Evolutionary conservation across 495 filamentous ascomycete genomes (phyloP).

Genomic region (Trichoderma asperelloides): DNA sequence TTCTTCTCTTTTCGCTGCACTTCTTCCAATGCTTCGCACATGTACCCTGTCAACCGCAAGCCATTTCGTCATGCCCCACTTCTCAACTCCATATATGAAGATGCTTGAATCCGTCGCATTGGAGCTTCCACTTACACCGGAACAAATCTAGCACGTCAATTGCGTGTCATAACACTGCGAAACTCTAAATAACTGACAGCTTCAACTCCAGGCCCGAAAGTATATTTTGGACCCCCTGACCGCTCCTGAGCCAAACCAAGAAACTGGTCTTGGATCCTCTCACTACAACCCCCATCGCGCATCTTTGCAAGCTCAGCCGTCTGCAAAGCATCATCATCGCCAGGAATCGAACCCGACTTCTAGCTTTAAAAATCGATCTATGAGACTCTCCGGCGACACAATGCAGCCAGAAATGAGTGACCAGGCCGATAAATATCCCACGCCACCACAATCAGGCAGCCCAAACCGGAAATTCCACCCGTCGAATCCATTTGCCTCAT

Average conservation of each 20-base stretch:
- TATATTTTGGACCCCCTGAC: constrained; percentile 51
- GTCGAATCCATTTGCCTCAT: constrained; percentile 18
- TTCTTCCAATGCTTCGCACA: too few species aligned
- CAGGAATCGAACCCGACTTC: background rate
- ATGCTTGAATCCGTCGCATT: background rate
- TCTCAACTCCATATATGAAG: background rate
- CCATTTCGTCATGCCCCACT: constrained; percentile 20
- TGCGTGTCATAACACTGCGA: too few species aligned
- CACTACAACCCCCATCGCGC: constrained; percentile 27
- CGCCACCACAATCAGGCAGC: constrained; percentile 26
- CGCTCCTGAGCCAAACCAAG: constrained; percentile 43
- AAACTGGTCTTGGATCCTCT: constrained; percentile 42
- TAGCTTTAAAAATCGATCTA: background rate
- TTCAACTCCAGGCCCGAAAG: constrained; percentile 35
- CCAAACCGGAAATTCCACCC: constrained; percentile 22
- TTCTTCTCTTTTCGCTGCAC: background rate
- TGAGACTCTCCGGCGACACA: background rate
- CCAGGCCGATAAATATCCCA: constrained; percentile 15
- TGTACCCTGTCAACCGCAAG: background rate
- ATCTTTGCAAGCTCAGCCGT: background rate
- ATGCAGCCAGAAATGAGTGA: background rate
- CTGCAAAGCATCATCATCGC: background rate
- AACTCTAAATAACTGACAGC: background rate
- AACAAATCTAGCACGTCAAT: background rate
- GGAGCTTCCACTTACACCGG: background rate